These are phyloP conservation scores for Pichia norvegensis DNA, from an alignment of 1,139 yeast species.

Conservation along the genomic window DNA sequence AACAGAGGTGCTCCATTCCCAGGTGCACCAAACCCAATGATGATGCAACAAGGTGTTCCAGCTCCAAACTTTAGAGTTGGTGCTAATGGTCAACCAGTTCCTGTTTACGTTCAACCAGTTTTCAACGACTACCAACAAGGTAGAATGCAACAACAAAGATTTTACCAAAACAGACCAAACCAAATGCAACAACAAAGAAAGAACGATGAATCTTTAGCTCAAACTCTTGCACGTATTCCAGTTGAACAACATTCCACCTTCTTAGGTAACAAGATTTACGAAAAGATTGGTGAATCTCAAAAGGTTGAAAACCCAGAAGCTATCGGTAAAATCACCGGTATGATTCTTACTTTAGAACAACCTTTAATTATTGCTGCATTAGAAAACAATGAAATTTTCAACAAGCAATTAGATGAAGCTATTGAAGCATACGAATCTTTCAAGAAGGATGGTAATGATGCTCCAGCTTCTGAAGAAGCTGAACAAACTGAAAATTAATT, in stretches of 20 bases:
- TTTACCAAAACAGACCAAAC: constrained; percentile 31
- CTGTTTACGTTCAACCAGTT: constrained; percentile 77
- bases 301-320: constrained; percentile 80
- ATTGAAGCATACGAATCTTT: constrained; percentile 85
- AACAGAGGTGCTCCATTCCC: constrained; percentile 83
- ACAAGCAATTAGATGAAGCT: constrained; percentile 92
- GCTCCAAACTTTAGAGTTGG: constrained; percentile 70
- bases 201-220: constrained; percentile 18
- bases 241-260: constrained; percentile 93
- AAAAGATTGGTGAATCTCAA: constrained; percentile 86
- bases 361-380: constrained; percentile 82
- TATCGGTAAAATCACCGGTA: constrained; percentile 98
- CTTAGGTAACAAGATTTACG: constrained; percentile 96
- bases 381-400: constrained; percentile 84
- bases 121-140: constrained; percentile 48
- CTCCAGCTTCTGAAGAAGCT: constrained; percentile 14
- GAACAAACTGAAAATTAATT: constrained; percentile 8
- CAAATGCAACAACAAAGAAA: constrained; percentile 19
- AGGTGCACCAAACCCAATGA: constrained; percentile 80
- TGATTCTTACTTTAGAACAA: constrained; percentile 94
- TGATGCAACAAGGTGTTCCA: constrained; percentile 52
- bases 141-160: constrained; percentile 37
- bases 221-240: constrained; percentile 38
- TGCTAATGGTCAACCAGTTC: constrained; percentile 75
- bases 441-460: constrained; percentile 34